Evolutionary conservation across 768 basidiomycete genomes (phyloP), one percentile per base, ranked within the genome.

Genomic region (Podaxis sp.): DNA sequence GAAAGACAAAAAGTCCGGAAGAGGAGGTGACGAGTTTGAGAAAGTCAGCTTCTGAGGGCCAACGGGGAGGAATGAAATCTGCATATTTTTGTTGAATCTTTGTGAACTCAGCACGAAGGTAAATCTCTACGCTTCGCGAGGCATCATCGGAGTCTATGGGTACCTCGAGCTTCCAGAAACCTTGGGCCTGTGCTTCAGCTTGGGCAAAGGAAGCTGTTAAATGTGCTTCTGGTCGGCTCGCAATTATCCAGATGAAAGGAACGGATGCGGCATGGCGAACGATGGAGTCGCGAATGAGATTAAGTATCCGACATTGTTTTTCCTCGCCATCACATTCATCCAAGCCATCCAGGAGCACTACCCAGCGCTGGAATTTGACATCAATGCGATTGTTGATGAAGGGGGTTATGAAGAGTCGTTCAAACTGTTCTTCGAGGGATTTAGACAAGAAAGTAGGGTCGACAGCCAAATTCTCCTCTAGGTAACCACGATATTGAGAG

Each of bases 211-310:
- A 17, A 3, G 20, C 44, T 3, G 15, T 36, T n/a, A 58, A 20
- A 2, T 58, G 57, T 3, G 57, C 46, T 22, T 58, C 57, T 1
- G 46, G 33, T 22, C 57, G 12, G 20, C 57, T 58, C 11, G 57
- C 44, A 3, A 58, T 58, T 24, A 58, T 20, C 57, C 57, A 58
- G 24, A 58, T 24, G 20, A 58, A 49, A 22, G 46, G 57, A 17
- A 20, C 26, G 3, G 24, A n/a, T 15, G 15, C 4, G 0, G 37
- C 11, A 26, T 56, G 22, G 20, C 24, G 38, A n/a, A 49, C 30
- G 30, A 58, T 22, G 15, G 57, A 58, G 10, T 48, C 20, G 30
- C 30, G 46, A 20, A 49, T 46, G 13, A 58, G 26, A 20, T 20
- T n/a, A 17, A 46, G 10, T 15, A 26, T 46, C 44, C 44, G 13